Evolutionary conservation across 176 grass and related monocot species (phyloP).

Genomic region (Carex parvula): DNA sequence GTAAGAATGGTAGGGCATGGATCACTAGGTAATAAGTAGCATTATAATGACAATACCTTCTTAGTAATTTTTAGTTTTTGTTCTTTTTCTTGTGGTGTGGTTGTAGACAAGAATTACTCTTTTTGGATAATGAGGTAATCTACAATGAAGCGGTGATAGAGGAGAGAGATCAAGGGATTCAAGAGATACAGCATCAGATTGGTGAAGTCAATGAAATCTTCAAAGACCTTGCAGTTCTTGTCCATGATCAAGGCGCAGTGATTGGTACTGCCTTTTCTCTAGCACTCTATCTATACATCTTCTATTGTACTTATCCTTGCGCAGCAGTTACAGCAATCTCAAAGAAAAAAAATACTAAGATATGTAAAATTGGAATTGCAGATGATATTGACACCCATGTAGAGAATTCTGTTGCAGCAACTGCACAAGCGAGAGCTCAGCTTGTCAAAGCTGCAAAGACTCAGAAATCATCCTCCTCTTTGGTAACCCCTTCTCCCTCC

Average conservation of each 20-base stretch:
- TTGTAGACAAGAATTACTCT: conserved; percentile 50
- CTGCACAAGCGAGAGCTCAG: conserved; percentile 28
- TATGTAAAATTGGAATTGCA: conserved; percentile 26
- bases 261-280: conserved; percentile 24
- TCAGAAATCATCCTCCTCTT: conserved; percentile 58
- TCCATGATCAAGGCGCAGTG: conserved; percentile 33
- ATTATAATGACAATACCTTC: background rate
- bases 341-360: background rate
- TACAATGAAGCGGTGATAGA: conserved; percentile 47
- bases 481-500: conserved; percentile 24
- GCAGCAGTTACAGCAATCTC: background rate
- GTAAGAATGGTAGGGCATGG: background rate
- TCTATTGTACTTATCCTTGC: background rate
- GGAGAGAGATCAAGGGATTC: conserved; percentile 60
- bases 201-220: conserved; percentile 54
- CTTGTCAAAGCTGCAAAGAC: conserved; percentile 31
- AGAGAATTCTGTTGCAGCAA: conserved; percentile 33
- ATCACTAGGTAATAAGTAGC: background rate
- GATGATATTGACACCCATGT: conserved; percentile 57
- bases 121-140: conserved; percentile 84
- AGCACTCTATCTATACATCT: background rate
- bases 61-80: background rate
- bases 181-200: conserved; percentile 53
- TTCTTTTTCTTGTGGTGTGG: background rate
- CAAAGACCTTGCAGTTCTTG: conserved; percentile 56